Percentiles rank a stretch among this genome's conserved stretches.
These are phyloP conservation scores for Tetrapisispora iriomotensis DNA, from an alignment of 805 yeast genomes.

Conservation along the genomic window DNA sequence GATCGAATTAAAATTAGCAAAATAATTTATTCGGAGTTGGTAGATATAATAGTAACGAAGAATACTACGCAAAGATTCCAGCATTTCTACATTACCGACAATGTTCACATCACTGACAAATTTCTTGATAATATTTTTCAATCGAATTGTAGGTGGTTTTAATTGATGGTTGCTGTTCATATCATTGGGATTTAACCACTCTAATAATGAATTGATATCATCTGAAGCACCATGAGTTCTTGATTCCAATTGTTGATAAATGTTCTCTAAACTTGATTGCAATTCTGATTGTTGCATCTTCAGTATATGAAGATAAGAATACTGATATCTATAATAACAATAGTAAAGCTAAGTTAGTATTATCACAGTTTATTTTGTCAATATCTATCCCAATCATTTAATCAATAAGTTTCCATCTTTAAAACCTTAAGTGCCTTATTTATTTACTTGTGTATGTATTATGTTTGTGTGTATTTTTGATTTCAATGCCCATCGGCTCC, in stretches of 20 bases:
- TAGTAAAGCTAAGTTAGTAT: too few relatives aligned
- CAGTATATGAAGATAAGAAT: not conserved
- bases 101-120: not conserved
- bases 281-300: not conserved
- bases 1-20: constrained; percentile 10
- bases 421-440: too few relatives aligned
- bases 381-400: too few relatives aligned
- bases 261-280: not conserved
- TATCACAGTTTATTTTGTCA: too few relatives aligned
- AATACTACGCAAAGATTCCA: constrained; percentile 2
- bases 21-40: constrained; percentile 18
- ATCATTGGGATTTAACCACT: constrained; percentile 22
- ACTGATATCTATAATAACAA: too few relatives aligned
- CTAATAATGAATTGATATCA: constrained; percentile 18
- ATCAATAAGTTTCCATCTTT: too few relatives aligned
- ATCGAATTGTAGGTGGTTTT: constrained; percentile 18
- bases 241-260: not conserved
- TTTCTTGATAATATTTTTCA: constrained; percentile 10
- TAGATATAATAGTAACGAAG: constrained; percentile 15
- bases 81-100: not conserved
- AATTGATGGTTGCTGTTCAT: constrained; percentile 16
- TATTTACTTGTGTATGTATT: too few relatives aligned
- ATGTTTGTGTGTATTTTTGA: too few relatives aligned
- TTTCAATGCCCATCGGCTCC: too few relatives aligned
- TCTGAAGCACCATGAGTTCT: constrained; percentile 7